Evolutionary conservation across 345 rosid species (phyloP), one percentile per base, ranked within the genome.

Genomic region (Brassica rapa): DNA sequence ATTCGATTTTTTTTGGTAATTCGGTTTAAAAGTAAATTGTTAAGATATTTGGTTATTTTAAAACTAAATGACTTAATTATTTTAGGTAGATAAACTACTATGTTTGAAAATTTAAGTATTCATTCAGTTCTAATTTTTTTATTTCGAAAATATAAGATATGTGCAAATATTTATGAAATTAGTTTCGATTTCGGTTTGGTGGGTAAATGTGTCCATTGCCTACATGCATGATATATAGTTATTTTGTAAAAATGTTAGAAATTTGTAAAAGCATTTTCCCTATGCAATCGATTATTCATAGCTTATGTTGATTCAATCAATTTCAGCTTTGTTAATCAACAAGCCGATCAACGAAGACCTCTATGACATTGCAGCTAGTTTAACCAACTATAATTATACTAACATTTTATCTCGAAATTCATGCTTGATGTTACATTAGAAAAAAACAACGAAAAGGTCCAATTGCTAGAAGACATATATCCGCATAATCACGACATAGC

Each of bases 381-480:
- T 51, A 51, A 51, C 53, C 16, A 51, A 53, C 60, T 16, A 16
- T 53, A 53, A 53, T 53, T 51, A 51, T 53, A 16, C 24, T 53
- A 51, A 51, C 56, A 51, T 16, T 53, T 53, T 53, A 16, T 16
- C 60, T 53, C 60, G 10, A 53, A 53, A 53, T 53, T 53, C 60
- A 53, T 53, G 24, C 60, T 23, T 53, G 60, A 53, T 53, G 23
- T 53, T 53, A 53, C 59, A 53, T 16, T 15, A 53, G 23, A 49
- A 53, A 53, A 53, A 53, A 53, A 53, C 59, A 53, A 53, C 2
- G 59, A 16, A 53, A 9, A 51, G 60, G 60, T 53, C 60, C 60
- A 53, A 5, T 53, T 53, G 24, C 24, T 53, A 73, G 61, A 73
- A 24, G 66, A 75, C 66, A 67, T 56, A 14, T 51, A 74, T 74